Base-by-base conservation (phyloP, 2,329 filamentous ascomycete genomes). In the Neophaeococcomyces mojaviensis region DNA sequence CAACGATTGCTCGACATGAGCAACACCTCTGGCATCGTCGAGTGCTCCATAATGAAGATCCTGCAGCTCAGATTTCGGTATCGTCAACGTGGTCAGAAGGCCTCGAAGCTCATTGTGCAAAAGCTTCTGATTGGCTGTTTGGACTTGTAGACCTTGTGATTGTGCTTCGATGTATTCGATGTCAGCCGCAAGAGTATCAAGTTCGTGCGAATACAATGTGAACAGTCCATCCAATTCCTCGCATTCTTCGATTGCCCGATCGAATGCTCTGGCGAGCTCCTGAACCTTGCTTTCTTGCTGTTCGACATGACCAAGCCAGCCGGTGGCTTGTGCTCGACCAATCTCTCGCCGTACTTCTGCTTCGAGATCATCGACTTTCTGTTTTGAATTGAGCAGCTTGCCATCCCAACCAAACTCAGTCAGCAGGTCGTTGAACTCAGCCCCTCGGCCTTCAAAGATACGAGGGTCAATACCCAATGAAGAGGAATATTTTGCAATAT, bases 111-210 rank as follows among this genome's bases (percentile, higher is more conserved):
- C 92, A 52, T 83, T 86, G 64, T 90, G 88, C 38, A 98, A 76
- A 22, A 95, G 76, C 64, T 95, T 95, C 63, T 98, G 92, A 58
- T 98, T 98, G 33, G 92, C 88, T 16, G 90, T 90, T 66, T 97
- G 92, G 5, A 98, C 90, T 60, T 98, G 92, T 38, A 98, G 71
- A 71, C 92, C 92, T 67, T 98, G 90, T 5, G 88, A 89, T 65
- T 98, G 92, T 2, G 92, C 88, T 68, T 98, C 92, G 54, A 98
- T 97, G 62, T 94, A 97, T 3, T 88, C 83, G 57, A 98, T 94
- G 58, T 98, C 92, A 40, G 97, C 90, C 47, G 89, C 88, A 24
- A 98, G 74, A 39, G 89, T 97, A 84, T 94, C 88, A 51, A 98
- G 73, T 64, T 98, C 92, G 20, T 97, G 92, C 38, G 86, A 87